phyloP scores from a whole-genome alignment of 2,329 filamentous ascomycete genomes.

The Fusarium verrucosum region DNA sequence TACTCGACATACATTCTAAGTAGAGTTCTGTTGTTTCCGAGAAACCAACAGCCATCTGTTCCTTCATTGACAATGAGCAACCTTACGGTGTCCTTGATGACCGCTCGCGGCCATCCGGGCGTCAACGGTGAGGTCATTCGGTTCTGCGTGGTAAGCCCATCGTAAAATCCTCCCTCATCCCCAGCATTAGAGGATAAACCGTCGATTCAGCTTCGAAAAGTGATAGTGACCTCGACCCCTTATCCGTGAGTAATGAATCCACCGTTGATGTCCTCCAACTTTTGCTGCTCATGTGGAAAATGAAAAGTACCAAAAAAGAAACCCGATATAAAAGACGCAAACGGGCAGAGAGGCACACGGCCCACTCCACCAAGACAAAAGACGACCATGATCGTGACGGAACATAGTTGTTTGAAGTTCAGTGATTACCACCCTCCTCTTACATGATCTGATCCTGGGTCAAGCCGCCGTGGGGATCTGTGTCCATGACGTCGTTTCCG shows the following conservation, averaged over 20 bases:
- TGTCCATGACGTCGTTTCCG: constrained; percentile 81
- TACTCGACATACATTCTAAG: constrained; percentile 48
- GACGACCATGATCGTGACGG: constrained; percentile 12
- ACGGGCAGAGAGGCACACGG: constrained; percentile 2
- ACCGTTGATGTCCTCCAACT: constrained; percentile 40
- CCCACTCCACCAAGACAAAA: constrained; percentile 12
- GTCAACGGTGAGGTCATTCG: constrained; percentile 23
- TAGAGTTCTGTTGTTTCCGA: constrained; percentile 38
- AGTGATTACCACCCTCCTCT: constrained; percentile 26
- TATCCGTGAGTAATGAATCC: constrained; percentile 34
- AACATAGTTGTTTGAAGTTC: constrained; percentile 14
- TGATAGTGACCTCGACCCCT: constrained; percentile 32
- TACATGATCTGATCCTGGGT: constrained; percentile 99
- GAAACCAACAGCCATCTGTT: constrained; percentile 25
- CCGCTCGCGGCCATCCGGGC: constrained; percentile 29
- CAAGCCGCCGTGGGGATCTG: constrained; percentile 75
- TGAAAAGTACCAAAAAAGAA: constrained; percentile 32
- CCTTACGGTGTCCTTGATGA: constrained; percentile 19
- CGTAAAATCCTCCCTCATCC: constrained; percentile 25
- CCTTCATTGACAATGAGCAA: constrained; percentile 37
- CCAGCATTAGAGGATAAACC: constrained; percentile 35
- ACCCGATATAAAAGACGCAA: constrained; percentile 37
- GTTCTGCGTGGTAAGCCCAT: constrained; percentile 33
- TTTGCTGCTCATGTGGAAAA: constrained; percentile 40
- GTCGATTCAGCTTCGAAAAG: constrained; percentile 35